Percentiles rank a stretch among this genome's conserved stretches.
Evolutionary conservation across 371 early-diverging fungal species (phyloP).

Genomic region (Syncephalastrum racemosum): DNA sequence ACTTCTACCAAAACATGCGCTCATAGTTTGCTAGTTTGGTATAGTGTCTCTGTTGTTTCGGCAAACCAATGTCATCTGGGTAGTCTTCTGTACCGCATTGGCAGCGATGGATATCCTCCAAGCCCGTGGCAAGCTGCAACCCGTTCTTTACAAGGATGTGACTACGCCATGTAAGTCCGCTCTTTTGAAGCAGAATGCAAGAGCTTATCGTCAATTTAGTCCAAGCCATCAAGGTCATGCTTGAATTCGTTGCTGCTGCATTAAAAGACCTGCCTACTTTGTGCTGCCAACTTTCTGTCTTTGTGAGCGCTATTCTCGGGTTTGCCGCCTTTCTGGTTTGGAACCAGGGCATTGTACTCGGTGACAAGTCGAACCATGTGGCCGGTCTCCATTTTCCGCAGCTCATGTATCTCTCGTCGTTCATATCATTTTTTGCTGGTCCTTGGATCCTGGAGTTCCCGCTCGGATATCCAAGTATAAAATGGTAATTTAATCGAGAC

Average conservation of each 20-base stretch:
- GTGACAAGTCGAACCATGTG: slow-evolving; percentile 87
- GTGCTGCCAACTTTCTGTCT: slow-evolving; percentile 26
- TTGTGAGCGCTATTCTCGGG: slow-evolving; percentile 34
- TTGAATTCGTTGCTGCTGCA: neutral
- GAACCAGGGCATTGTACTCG: slow-evolving; percentile 89
- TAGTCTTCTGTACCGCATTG: slow-evolving; percentile 56
- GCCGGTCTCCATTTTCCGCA: slow-evolving; percentile 85
- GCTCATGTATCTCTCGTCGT: slow-evolving; percentile 81
- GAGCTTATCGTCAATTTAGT: neutral
- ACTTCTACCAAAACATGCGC: slow-evolving; percentile 1
- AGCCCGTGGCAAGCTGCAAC: neutral
- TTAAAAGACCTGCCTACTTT: slow-evolving; percentile 16
- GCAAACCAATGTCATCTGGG: slow-evolving; percentile 94
- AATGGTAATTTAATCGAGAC: no score
- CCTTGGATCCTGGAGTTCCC: slow-evolving; percentile 27
- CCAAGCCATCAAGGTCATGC: neutral
- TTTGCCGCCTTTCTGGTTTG: slow-evolving; percentile 72
- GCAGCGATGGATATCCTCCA: slow-evolving; percentile 30
- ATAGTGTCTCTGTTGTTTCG: slow-evolving; percentile 71
- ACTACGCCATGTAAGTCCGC: no score
- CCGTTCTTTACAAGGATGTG: no score
- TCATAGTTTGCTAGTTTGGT: slow-evolving; percentile 39
- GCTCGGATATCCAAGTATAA: neutral
- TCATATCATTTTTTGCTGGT: slow-evolving; percentile 48
- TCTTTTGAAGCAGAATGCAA: neutral